Evolutionary conservation across 768 basidiomycete genomes (phyloP).

Genomic region (Lactarius hatsudake): DNA sequence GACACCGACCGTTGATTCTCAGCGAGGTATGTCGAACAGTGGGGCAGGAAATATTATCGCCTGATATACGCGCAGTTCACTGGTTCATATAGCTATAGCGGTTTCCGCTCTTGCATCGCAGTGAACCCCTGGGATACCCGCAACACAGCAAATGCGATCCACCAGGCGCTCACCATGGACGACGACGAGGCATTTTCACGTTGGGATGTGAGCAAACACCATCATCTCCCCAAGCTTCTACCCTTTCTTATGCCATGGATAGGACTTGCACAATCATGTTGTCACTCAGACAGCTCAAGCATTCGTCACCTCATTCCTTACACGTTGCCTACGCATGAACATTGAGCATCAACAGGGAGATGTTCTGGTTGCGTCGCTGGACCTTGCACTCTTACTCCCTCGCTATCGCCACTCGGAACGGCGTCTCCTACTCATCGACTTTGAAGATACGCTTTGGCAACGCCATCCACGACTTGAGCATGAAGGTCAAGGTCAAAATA

Average conservation of each 20-base stretch:
- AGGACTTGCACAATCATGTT: constrained; percentile 82
- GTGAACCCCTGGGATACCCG: constrained; percentile 85
- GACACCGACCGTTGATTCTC: constrained; percentile 67
- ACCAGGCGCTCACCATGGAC: constrained; percentile 73
- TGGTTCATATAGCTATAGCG: constrained; percentile 81
- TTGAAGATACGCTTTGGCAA: constrained; percentile 79
- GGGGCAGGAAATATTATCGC: not conserved
- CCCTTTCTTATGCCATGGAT: not conserved
- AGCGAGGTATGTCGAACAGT: constrained; percentile 56
- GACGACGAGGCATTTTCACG: constrained; percentile 68
- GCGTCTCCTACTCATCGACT: constrained; percentile 69
- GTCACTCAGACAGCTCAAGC: constrained; percentile 83
- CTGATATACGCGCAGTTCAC: constrained; percentile 57
- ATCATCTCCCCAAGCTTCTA: not conserved
- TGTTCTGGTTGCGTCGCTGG: constrained; percentile 40
- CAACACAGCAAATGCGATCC: constrained; percentile 79
- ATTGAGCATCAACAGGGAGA: constrained; percentile 57
- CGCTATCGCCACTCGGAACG: constrained; percentile 63
- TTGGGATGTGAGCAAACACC: constrained; percentile 56
- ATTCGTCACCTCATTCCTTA: constrained; percentile 78
- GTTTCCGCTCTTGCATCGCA: constrained; percentile 82
- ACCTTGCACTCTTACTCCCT: constrained; percentile 54
- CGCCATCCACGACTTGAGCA: constrained; percentile 45
- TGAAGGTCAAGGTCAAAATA: constrained; percentile 11
- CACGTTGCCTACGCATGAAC: constrained; percentile 67